Percentiles rank a stretch among this genome's conserved stretches.
These are phyloP conservation scores for Flammula alnicola DNA, from an alignment of 1,284 basidiomycete genomes.

Conservation along the genomic window DNA sequence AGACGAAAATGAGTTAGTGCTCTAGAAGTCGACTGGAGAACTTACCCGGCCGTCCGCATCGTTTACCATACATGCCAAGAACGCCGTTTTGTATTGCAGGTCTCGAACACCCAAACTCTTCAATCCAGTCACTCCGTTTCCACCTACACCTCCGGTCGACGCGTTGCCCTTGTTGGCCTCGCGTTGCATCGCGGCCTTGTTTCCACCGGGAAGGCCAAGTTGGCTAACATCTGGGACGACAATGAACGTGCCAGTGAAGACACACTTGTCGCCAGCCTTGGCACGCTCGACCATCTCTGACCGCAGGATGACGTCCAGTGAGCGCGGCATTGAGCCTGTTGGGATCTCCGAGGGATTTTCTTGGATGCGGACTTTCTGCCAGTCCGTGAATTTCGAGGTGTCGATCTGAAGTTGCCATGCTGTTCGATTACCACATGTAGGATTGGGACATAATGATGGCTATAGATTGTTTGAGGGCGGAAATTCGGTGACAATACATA, in stretches of 20 bases:
- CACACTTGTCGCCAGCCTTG: conserved; percentile 98
- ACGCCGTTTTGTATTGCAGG: conserved; percentile 98
- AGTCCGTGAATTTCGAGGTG: conserved; percentile 96
- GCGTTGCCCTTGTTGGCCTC: conserved; percentile 76
- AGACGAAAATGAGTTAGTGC: conserved; percentile 7
- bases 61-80: conserved; percentile 97
- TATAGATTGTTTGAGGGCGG: conserved; percentile 38
- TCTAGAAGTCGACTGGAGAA: conserved; percentile 31
- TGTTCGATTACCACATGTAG: conserved; percentile 88
- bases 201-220: conserved; percentile 93
- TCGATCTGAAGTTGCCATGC: conserved; percentile 97
- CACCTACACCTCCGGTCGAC: conserved; percentile 73
- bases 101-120: conserved; percentile 96
- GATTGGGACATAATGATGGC: conserved; percentile 94
- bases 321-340: conserved; percentile 97
- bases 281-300: conserved; percentile 96
- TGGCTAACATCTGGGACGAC: conserved; percentile 99
- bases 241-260: conserved; percentile 97
- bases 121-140: conserved; percentile 90
- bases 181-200: conserved; percentile 88
- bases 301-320: conserved; percentile 93
- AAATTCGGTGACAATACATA: conserved; percentile 1
- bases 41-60: conserved; percentile 85
- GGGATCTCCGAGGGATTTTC: conserved; percentile 99
- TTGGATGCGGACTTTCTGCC: conserved; percentile 99